Evolutionary conservation across 2,329 filamentous ascomycete genomes (phyloP).

Genomic region (Coleophoma crateriformis): DNA sequence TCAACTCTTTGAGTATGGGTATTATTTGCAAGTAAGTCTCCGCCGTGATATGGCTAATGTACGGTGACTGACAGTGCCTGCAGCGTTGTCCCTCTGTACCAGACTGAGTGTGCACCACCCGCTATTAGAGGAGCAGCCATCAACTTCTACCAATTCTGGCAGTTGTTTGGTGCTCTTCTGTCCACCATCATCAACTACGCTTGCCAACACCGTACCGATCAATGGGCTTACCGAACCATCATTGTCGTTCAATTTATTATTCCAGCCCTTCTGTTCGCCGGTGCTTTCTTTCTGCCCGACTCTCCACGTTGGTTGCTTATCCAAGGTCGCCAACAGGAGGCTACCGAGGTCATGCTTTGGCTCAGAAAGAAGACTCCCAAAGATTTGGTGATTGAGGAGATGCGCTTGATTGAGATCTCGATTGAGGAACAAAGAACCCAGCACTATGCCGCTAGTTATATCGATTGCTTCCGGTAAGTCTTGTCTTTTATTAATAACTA

Average conservation of each 20-base stretch:
- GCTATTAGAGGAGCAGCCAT: constrained; percentile 5
- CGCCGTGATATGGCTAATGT: constrained; percentile 9
- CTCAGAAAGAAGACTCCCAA: constrained; percentile 1
- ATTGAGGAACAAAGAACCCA: not conserved
- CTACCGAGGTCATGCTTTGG: constrained; percentile 26
- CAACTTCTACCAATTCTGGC: constrained; percentile 15
- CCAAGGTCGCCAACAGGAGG: constrained; percentile 60
- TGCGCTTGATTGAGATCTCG: not conserved
- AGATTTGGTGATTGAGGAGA: not conserved
- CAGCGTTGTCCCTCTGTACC: constrained; percentile 2
- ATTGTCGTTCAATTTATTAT: constrained; percentile 13
- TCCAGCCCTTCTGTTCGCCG: constrained; percentile 34
- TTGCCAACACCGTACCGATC: constrained; percentile 6
- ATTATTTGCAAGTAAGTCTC: constrained; percentile 1
- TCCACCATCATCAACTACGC: constrained; percentile 9
- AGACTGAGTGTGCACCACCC: not conserved
- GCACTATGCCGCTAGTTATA: not conserved
- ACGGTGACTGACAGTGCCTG: constrained; percentile 7
- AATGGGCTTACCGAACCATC: constrained; percentile 12
- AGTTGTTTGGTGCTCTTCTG: constrained; percentile 9
- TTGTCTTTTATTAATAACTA: no score
- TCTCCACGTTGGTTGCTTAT: constrained; percentile 64
- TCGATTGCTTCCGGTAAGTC: constrained; percentile 6
- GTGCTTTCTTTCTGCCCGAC: constrained; percentile 55
- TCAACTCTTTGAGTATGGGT: not conserved